These are phyloP conservation scores for Apiotrichum gracile DNA, from an alignment of 1,284 basidiomycete species.

Conservation along the genomic window DNA sequence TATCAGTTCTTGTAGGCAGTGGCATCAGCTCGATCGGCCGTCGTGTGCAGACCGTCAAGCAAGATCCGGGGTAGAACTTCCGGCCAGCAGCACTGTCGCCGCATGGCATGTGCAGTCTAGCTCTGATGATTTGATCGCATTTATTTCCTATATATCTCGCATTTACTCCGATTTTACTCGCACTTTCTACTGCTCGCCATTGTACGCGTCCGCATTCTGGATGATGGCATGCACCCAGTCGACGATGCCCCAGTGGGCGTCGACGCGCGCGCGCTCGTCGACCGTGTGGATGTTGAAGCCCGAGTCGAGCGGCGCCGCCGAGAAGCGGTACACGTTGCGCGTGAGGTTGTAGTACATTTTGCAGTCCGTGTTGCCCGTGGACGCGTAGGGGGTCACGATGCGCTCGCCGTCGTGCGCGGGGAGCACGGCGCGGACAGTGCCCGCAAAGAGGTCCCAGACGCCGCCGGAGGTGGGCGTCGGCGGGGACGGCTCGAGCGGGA, in stretches of 20 bases:
- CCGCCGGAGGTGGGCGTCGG: constrained; percentile 33
- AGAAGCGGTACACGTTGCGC: constrained; percentile 43
- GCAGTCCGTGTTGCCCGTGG: constrained; percentile 17
- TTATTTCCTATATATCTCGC: too few species aligned
- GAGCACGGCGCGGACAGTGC: constrained; percentile 39
- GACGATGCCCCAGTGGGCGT: constrained; percentile 33
- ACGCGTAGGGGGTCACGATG: constrained; percentile 38
- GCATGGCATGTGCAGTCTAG: too few species aligned
- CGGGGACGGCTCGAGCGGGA: constrained; percentile 44
- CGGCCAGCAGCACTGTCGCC: too few species aligned
- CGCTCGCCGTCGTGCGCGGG: constrained; percentile 33
- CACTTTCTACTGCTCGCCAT: constrained; percentile 31
- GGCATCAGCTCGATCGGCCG: too few species aligned
- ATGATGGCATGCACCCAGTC: constrained; percentile 44
- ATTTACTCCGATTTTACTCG: too few species aligned
- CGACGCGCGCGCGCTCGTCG: constrained; percentile 37
- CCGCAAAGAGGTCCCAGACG: constrained; percentile 46
- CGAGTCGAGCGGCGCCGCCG: constrained; percentile 17
- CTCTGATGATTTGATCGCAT: too few species aligned
- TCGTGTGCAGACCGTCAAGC: too few species aligned
- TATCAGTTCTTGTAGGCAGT: too few species aligned
- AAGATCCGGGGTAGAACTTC: too few species aligned
- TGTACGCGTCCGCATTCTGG: constrained; percentile 41
- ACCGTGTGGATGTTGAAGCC: constrained; percentile 38
- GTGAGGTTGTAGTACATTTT: constrained; percentile 45